A percentile compares a stretch with the other conserved stretches of the same genome.
Conservation (phyloP, 2,329 filamentous ascomycete species). For the Ceratocystis diversiconidia region DNA sequence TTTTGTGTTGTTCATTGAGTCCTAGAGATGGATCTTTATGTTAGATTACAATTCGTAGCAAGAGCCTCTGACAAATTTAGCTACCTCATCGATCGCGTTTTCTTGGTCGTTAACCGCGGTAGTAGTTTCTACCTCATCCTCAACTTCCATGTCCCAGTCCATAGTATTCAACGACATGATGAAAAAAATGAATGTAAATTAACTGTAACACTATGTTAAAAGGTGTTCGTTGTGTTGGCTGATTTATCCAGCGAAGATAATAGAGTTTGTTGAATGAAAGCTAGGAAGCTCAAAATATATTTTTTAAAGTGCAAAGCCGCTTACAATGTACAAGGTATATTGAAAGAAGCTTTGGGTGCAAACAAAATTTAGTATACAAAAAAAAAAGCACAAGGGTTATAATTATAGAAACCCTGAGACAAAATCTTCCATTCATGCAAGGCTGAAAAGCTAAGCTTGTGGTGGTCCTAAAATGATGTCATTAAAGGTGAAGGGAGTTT, state of each 20-base stretch:
- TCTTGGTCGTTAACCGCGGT: background rate
- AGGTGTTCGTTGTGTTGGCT: background rate
- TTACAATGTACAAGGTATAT: no score
- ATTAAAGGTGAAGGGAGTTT: background rate
- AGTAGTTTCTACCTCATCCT: constrained; percentile 36
- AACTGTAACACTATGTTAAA: background rate
- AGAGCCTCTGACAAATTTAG: background rate
- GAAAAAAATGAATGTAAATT: background rate
- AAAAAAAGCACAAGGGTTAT: background rate
- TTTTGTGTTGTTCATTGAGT: background rate
- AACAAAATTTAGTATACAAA: background rate
- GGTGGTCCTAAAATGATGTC: background rate
- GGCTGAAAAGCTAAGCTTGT: background rate
- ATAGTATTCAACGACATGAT: constrained; percentile 32
- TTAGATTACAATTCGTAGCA: background rate
- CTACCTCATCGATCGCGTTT: background rate
- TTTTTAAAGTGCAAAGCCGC: no score
- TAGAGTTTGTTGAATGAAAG: background rate
- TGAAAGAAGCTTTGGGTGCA: no score
- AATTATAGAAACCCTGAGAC: background rate
- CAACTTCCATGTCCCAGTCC: constrained; percentile 62
- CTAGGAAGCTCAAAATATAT: background rate
- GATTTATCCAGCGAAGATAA: background rate
- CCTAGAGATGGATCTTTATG: background rate
- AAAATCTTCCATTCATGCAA: background rate